Conservation (phyloP, 108 stramenopile genomes). For the Skeletonema marinoi region DNA sequence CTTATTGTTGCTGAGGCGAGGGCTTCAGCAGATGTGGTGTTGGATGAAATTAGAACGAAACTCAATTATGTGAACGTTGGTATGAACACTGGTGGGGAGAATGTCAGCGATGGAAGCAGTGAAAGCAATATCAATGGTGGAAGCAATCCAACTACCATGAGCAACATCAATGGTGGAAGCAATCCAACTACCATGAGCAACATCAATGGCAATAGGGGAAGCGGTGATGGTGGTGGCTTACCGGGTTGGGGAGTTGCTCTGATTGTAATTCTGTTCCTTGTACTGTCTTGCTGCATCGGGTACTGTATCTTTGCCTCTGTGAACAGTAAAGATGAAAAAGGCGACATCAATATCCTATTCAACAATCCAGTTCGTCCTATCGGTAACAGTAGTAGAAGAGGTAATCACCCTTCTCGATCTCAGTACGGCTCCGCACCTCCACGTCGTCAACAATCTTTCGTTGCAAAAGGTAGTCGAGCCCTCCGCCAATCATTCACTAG, state of each 20-base stretch:
- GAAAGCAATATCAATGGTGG: background rate
- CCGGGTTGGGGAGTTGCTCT: conserved; percentile 43
- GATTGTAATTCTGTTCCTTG: conserved; percentile 29
- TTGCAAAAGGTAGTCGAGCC: background rate
- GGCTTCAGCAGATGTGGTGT: background rate
- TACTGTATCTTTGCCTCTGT: too few relatives aligned
- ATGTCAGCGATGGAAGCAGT: background rate
- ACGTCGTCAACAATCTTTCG: background rate
- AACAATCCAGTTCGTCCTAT: conserved; percentile 13
- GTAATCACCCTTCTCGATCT: background rate
- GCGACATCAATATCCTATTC: conserved; percentile 26
- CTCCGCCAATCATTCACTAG: background rate
- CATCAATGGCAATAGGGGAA: background rate
- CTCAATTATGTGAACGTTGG: background rate
- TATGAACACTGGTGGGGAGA: background rate
- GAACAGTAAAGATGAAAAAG: conserved; percentile 9
- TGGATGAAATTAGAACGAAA: conserved; percentile 1
- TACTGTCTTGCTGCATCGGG: conserved; percentile 18
- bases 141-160: background rate
- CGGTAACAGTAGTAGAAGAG: background rate
- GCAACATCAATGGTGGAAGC: background rate
- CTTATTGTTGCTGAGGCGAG: conserved; percentile 1
- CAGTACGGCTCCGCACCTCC: background rate
- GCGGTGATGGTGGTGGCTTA: conserved; percentile 10
- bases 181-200: too few relatives aligned